Conservation (phyloP, 2,329 filamentous ascomycete species). For the Metarhizium robertsii region DNA sequence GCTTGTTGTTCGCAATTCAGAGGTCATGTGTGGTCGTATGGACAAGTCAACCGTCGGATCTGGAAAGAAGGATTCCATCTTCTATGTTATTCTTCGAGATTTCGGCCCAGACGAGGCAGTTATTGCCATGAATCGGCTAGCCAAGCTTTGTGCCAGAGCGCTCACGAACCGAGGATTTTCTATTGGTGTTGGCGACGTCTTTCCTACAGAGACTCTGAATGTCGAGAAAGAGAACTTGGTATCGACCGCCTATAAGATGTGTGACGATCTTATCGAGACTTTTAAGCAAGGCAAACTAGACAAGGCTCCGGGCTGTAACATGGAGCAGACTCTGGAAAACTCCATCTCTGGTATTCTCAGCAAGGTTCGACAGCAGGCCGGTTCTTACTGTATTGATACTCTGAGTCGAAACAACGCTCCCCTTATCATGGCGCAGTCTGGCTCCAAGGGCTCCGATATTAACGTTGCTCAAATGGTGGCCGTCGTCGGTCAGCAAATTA, state of each 20-base stretch:
- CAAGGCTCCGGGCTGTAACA: conserved; percentile 80
- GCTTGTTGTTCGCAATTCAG: conserved; percentile 89
- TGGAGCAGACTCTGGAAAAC: conserved; percentile 88
- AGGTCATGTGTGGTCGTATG: conserved; percentile 96
- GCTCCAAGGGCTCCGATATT: conserved; percentile 93
- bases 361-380: conserved; percentile 83
- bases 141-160: conserved; percentile 81
- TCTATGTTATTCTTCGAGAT: conserved; percentile 93
- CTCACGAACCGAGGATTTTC: conserved; percentile 90
- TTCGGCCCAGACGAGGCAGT: conserved; percentile 86
- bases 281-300: conserved; percentile 75
- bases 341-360: conserved; percentile 84
- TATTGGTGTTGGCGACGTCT: conserved; percentile 92
- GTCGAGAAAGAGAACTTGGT: conserved; percentile 67
- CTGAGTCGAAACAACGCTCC: conserved; percentile 88
- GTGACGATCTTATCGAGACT: conserved; percentile 71
- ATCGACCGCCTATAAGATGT: conserved; percentile 66
- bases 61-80: conserved; percentile 95
- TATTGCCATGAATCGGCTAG: conserved; percentile 85
- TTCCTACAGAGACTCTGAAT: conserved; percentile 61
- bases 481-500: conserved; percentile 95
- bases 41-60: conserved; percentile 96
- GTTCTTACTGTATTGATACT: conserved; percentile 81
- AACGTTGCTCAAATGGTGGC: conserved; percentile 99
- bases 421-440: conserved; percentile 92